Conservation (phyloP, 2,329 filamentous ascomycete species). For the Purpureocillium takamizusanense region DNA sequence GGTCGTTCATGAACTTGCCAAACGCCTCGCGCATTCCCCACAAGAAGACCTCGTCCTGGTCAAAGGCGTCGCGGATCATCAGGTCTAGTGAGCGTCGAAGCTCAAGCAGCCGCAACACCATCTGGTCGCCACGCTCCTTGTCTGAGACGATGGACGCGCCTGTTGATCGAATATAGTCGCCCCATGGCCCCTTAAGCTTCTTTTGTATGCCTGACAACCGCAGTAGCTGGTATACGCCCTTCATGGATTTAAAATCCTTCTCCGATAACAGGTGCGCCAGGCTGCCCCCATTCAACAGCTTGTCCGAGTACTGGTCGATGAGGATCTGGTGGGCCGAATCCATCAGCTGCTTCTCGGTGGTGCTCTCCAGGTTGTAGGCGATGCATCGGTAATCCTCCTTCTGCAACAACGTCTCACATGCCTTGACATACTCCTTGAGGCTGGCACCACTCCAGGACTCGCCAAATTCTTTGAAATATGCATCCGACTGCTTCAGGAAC, state of each 20-base stretch:
- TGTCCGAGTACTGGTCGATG: slow-evolving; percentile 57
- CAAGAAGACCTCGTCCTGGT: slow-evolving; percentile 64
- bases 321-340: slow-evolving; percentile 64
- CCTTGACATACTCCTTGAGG: slow-evolving; percentile 67
- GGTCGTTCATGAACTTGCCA: slow-evolving; percentile 85
- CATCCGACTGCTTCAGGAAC: slow-evolving; percentile 58
- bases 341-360: slow-evolving; percentile 70
- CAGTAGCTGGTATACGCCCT: slow-evolving; percentile 70
- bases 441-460: slow-evolving; percentile 52
- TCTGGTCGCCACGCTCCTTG: slow-evolving; percentile 67
- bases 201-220: slow-evolving; percentile 61
- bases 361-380: slow-evolving; percentile 70
- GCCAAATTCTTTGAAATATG: slow-evolving; percentile 63
- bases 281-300: slow-evolving; percentile 56
- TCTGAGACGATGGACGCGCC: slow-evolving; percentile 75
- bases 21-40: slow-evolving; percentile 80
- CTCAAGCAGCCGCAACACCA: slow-evolving; percentile 75
- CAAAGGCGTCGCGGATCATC: slow-evolving; percentile 69
- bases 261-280: slow-evolving; percentile 66
- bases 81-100: slow-evolving; percentile 73
- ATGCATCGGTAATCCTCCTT: slow-evolving; percentile 71
- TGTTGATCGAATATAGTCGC: slow-evolving; percentile 65
- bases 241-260: slow-evolving; percentile 60
- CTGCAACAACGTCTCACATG: slow-evolving; percentile 59
- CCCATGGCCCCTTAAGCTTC: slow-evolving; percentile 64